Evolutionary conservation across 352 stramenopile genomes (phyloP).

Genomic region (Pythium pectinolyticum): DNA sequence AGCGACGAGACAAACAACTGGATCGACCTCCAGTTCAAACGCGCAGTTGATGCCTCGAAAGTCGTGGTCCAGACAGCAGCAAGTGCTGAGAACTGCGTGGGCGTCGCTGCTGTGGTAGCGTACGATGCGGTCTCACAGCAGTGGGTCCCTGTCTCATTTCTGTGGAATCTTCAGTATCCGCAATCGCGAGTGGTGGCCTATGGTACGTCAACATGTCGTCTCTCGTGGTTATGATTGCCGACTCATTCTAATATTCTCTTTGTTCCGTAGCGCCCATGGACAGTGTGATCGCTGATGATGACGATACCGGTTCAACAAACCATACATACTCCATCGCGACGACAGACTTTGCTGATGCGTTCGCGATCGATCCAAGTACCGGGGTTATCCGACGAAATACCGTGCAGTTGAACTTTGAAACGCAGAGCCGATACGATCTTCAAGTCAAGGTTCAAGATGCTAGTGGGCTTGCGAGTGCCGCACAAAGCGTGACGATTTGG

Average conservation of each 20-base stretch:
- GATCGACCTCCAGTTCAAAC: conserved; percentile 34
- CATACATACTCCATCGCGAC: conserved; percentile 23
- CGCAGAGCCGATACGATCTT: conserved; percentile 16
- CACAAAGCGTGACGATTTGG: conserved; percentile 21
- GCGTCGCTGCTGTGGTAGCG: conserved; percentile 1
- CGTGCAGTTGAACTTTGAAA: conserved; percentile 5
- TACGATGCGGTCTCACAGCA: conserved; percentile 18
- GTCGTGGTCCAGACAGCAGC: conserved; percentile 26
- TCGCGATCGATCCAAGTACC: conserved; percentile 21
- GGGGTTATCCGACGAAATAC: conserved; percentile 18
- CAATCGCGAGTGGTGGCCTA: conserved; percentile 21
- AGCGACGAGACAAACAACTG: conserved; percentile 26
- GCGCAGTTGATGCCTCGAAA: conserved; percentile 30
- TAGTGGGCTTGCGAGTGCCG: conserved; percentile 8
- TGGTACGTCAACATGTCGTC: conserved; percentile 12
- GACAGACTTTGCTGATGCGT: not conserved
- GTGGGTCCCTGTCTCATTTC: conserved; percentile 24
- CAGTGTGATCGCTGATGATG: conserved; percentile 26
- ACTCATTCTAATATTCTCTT: not conserved
- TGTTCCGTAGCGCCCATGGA: conserved; percentile 19
- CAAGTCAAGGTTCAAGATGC: conserved; percentile 14
- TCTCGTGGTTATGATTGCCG: not conserved
- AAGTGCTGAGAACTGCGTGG: conserved; percentile 25
- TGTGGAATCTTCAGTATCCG: conserved; percentile 30
- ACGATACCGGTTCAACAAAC: conserved; percentile 24